Percentiles rank a stretch among this genome's conserved stretches.
These are phyloP conservation scores for Candida odintsovae DNA, from an alignment of 805 yeast species.

Conservation along the genomic window DNA sequence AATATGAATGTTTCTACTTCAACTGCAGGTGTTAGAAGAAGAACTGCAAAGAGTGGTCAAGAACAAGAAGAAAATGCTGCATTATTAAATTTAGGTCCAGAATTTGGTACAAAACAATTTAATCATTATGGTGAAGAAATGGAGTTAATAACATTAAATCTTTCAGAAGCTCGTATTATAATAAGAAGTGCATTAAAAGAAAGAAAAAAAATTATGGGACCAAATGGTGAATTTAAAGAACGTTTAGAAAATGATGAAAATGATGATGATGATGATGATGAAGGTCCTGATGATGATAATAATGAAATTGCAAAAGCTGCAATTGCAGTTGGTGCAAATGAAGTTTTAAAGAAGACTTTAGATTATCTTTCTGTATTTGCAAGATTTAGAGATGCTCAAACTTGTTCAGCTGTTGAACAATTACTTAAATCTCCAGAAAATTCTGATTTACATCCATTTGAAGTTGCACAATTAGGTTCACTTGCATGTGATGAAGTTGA, in stretches of 20 bases:
- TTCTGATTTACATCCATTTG: slow-evolving; percentile 85
- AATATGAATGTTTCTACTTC: slow-evolving; percentile 90
- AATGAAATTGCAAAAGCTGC: slow-evolving; percentile 35
- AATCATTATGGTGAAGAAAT: slow-evolving; percentile 76
- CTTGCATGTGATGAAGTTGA: slow-evolving; percentile 94
- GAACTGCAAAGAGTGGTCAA: slow-evolving; percentile 51
- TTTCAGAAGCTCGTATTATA: slow-evolving; percentile 84
- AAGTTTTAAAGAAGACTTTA: slow-evolving; percentile 86
- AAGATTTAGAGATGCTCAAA: slow-evolving; percentile 85
- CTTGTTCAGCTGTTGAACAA: slow-evolving; percentile 90
- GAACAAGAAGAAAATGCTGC: slow-evolving; percentile 94
- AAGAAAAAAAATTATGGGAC: slow-evolving; percentile 50
- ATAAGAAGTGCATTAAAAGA: slow-evolving; percentile 87
- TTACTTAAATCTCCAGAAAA: slow-evolving; percentile 70
- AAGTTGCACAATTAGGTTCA: slow-evolving; percentile 83
- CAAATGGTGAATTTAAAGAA: slow-evolving; percentile 30
- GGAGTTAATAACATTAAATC: slow-evolving; percentile 76
- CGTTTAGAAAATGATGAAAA: slow-evolving; percentile 27
- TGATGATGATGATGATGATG: slow-evolving; percentile 28
- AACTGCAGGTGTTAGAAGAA: slow-evolving; percentile 77
- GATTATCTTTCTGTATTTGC: slow-evolving; percentile 83
- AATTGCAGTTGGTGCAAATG: slow-evolving; percentile 71
- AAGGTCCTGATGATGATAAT: slow-evolving; percentile 26
- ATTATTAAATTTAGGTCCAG: slow-evolving; percentile 82
- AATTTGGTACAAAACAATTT: slow-evolving; percentile 75